Evolutionary conservation across 192 early-diverging fungal species (phyloP).

Genomic region (Dissophora ornata): DNA sequence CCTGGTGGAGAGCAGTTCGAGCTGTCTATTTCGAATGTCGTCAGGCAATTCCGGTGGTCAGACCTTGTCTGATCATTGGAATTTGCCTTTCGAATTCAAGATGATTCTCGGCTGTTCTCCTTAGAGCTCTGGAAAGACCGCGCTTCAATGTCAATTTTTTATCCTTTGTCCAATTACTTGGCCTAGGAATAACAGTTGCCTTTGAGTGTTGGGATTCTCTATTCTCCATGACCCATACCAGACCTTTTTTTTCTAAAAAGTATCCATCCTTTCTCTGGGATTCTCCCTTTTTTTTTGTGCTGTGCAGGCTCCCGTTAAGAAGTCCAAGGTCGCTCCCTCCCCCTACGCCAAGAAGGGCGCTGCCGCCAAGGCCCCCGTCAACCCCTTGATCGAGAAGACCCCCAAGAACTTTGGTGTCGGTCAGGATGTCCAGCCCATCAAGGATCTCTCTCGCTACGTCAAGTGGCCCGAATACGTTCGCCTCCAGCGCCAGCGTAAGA

Average conservation of each 20-base stretch:
- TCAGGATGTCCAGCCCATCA: conserved; percentile 95
- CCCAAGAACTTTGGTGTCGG: conserved; percentile 97
- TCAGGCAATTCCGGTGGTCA: too few species aligned
- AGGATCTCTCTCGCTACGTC: conserved; percentile 96
- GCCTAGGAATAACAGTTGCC: background rate
- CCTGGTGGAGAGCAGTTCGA: conserved; percentile 4
- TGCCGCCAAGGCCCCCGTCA: conserved; percentile 73
- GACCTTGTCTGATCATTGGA: background rate
- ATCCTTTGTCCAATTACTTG: background rate
- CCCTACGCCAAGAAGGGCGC: conserved; percentile 80
- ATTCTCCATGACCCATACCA: conserved; percentile 54
- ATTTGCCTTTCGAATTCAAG: background rate
- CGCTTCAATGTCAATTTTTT: background rate
- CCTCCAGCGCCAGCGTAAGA: conserved; percentile 98
- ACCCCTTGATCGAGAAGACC: conserved; percentile 95
- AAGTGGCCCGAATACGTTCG: conserved; percentile 99
- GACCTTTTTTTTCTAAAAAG: conserved; percentile 34
- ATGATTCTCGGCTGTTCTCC: conserved; percentile 13
- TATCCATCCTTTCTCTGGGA: background rate
- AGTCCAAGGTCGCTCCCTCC: conserved; percentile 93
- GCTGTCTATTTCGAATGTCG: background rate
- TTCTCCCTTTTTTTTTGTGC: background rate
- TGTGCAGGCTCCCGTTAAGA: conserved; percentile 57
- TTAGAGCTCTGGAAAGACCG: conserved; percentile 45
- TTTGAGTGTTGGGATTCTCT: background rate